A percentile compares a stretch with the other conserved stretches of the same genome.
Evolutionary conservation across 306 rosid genomes (phyloP).

Genomic region (Ceratonia siliqua): DNA sequence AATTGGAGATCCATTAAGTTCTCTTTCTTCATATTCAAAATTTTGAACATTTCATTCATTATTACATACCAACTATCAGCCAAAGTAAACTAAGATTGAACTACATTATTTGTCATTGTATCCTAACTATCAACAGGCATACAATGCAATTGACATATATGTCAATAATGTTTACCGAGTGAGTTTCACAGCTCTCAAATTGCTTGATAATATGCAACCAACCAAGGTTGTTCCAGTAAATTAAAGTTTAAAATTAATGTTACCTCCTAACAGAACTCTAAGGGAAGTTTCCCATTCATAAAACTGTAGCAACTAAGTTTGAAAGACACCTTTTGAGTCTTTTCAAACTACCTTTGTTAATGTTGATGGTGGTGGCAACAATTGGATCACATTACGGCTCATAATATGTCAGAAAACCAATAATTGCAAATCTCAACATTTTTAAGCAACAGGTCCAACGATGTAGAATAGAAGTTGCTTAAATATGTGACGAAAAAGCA

Average conservation of each 20-base stretch:
- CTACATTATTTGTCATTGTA: not conserved
- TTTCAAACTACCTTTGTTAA: not conserved
- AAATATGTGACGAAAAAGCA: not conserved
- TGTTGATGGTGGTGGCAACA: not conserved
- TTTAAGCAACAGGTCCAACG: not conserved
- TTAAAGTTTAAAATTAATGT: not conserved
- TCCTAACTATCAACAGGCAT: not conserved
- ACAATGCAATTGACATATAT: not conserved
- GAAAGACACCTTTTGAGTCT: not conserved
- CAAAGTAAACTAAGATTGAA: not conserved
- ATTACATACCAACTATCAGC: not conserved
- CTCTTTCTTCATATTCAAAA: not conserved
- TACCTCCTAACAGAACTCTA: not conserved
- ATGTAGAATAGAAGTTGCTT: not conserved
- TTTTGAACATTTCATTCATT: not conserved
- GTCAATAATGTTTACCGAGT: not conserved
- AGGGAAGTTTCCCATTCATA: not conserved
- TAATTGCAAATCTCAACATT: constrained; percentile 1
- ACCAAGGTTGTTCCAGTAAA: not conserved
- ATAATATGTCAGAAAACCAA: not conserved
- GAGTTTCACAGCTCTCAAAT: constrained; percentile 1
- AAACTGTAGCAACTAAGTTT: not conserved
- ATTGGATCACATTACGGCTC: not conserved
- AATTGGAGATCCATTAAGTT: no score
- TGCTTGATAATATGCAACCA: not conserved